These are phyloP conservation scores for Mycena sp. DNA, from an alignment of 1,284 basidiomycete genomes.

Conservation along the genomic window DNA sequence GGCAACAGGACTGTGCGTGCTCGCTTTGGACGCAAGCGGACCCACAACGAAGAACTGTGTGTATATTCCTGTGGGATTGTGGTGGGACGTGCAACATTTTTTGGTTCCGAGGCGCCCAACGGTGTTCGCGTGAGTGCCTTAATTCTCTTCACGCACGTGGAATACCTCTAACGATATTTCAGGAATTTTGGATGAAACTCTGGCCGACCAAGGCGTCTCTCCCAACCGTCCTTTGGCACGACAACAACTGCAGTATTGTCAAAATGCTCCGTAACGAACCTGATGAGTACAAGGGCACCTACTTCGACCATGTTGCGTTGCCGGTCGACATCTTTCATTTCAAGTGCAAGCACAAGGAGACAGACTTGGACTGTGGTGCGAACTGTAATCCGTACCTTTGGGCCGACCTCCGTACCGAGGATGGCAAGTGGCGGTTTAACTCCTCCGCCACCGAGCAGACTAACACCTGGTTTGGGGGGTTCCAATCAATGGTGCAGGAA, in stretches of 20 bases:
- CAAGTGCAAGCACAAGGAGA: constrained; percentile 43
- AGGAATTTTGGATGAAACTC: constrained; percentile 20
- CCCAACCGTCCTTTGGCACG: constrained; percentile 35
- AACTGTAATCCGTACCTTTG: constrained; percentile 43
- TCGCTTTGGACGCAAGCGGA: not conserved
- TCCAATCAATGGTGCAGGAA: constrained; percentile 45
- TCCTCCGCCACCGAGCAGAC: constrained; percentile 48
- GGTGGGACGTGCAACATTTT: not conserved
- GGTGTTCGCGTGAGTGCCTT: constrained; percentile 28
- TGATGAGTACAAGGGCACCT: constrained; percentile 15
- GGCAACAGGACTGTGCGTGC: constrained; percentile 4
- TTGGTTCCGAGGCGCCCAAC: constrained; percentile 33
- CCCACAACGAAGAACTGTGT: constrained; percentile 12
- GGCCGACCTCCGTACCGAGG: constrained; percentile 36
- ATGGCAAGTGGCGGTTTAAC: constrained; percentile 45
- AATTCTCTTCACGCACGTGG: not conserved
- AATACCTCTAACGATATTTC: not conserved
- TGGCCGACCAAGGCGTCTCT: constrained; percentile 19
- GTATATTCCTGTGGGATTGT: constrained; percentile 3
- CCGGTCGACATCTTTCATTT: constrained; percentile 46
- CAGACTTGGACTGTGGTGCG: constrained; percentile 37
- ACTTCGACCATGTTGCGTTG: constrained; percentile 30
- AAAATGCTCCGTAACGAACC: constrained; percentile 23
- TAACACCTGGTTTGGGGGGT: constrained; percentile 50
- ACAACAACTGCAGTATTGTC: constrained; percentile 42